Base-by-base conservation (phyloP, 345 rosid genomes). In the Garcia nutans region DNA sequence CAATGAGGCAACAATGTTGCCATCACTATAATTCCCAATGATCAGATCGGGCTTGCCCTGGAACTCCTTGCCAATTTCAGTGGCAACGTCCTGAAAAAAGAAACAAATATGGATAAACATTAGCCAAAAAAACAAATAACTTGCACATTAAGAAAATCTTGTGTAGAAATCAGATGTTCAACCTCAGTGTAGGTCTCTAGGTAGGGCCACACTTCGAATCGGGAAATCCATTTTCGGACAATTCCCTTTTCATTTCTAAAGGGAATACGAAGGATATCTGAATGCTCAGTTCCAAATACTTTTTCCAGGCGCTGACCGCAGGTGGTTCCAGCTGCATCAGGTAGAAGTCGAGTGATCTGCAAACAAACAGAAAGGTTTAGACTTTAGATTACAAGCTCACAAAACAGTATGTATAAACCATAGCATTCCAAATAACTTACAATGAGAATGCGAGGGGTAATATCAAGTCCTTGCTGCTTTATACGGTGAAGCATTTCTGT, bases 161-260 rank as follows among this genome's bases (percentile, higher is more conserved):
- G 9, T 58, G 28, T 26, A 41, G 13, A 28, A 12, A 33, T 26
- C 11, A 74, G 56, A 47, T 16, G 22, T 20, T 68, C 66, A 73
- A 93, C 97, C 97, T 94, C 98, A 1, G 98, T 86, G 85, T 79
- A 94, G 65, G 89, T 90, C 83, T 91, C 97, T 73, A 94, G 86
- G 74, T 94, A 94, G 23, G 98, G 98, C 98, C 98, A 94, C 66
- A 94, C 98, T 86, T 94, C 97, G 23, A 94, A 94, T 77, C 98
- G 77, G 1, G 98, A 94, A 86, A 94, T 94, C 98, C 98, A 94
- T 72, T 78, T 78, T 33, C 97, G 90, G 57, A 94, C 91, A 6
- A 89, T 82, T 41, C 98, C 98, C 82, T 91, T 83, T 80, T 91
- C 95, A 6, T 87, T 79, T 83, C 91, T 87, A 76, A 94, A 94